Conservation (phyloP, 371 early-diverging fungal genomes). For the Haplosporangium sp. region DNA sequence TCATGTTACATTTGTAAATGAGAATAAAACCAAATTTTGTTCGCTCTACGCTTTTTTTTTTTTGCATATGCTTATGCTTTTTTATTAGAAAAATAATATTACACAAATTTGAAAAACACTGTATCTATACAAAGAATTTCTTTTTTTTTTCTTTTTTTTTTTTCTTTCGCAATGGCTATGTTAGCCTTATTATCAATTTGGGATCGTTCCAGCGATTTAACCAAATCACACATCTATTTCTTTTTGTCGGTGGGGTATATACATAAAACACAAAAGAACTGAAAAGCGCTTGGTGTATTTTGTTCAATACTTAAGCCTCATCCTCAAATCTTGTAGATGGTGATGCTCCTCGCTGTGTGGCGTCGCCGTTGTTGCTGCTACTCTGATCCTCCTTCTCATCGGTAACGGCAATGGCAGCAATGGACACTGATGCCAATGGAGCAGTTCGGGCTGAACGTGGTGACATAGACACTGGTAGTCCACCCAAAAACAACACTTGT, state of each 20-base stretch:
- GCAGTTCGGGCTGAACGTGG: conserved; percentile 23
- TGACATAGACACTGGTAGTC: conserved; percentile 36
- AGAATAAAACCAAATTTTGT: no score
- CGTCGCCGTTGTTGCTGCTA: neutral
- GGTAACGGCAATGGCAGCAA: neutral
- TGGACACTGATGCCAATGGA: conserved; percentile 3
- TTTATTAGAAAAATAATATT: no score
- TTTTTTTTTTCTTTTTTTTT: neutral
- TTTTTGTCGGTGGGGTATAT: neutral
- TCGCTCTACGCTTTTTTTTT: neutral
- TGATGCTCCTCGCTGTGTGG: neutral
- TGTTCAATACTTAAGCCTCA: conserved; percentile 1
- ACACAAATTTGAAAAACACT: no score
- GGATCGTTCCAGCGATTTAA: no score
- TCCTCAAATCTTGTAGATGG: conserved; percentile 7
- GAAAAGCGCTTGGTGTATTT: neutral
- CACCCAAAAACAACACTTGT: conserved; percentile 48
- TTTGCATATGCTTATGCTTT: no score
- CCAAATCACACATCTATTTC: no score
- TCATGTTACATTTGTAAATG: neutral
- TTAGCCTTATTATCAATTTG: no score
- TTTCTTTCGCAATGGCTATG: no score
- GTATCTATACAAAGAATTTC: neutral
- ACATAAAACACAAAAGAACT: neutral
- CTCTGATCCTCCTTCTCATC: conserved; percentile 1